These are phyloP conservation scores for Calonectria multiphialidica DNA, from an alignment of 2,329 filamentous ascomycete genomes.

Conservation along the genomic window DNA sequence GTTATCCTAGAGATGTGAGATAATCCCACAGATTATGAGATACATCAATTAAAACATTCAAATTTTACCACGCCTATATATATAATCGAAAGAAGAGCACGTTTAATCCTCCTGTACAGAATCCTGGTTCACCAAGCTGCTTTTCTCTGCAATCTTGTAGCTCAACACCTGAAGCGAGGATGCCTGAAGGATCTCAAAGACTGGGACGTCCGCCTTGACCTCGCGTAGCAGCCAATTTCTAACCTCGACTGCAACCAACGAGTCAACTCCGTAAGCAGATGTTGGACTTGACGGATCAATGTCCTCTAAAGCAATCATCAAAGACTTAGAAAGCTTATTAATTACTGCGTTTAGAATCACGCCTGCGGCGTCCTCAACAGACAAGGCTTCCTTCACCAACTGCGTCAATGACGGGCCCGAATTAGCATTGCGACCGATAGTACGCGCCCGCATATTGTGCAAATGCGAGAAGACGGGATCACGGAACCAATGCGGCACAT, in stretches of 20 bases:
- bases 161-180: constrained; percentile 4
- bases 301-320: constrained; percentile 16
- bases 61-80: too few relatives aligned
- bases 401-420: neutral
- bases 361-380: neutral
- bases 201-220: constrained; percentile 18
- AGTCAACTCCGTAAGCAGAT: constrained; percentile 9
- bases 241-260: constrained; percentile 14
- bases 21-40: too few relatives aligned
- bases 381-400: constrained; percentile 2
- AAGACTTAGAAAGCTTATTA: constrained; percentile 19
- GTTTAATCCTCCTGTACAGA: constrained; percentile 1
- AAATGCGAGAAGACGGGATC: constrained; percentile 18
- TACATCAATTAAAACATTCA: too few relatives aligned
- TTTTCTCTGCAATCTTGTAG: constrained; percentile 19
- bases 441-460: constrained; percentile 12
- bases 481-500: constrained; percentile 18
- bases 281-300: constrained; percentile 7
- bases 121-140: constrained; percentile 9
- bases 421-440: constrained; percentile 2
- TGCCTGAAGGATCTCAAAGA: constrained; percentile 14
- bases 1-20: too few relatives aligned
- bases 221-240: constrained; percentile 9
- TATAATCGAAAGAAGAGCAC: too few relatives aligned
- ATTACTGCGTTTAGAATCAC: neutral